phyloP scores from a whole-genome alignment of 225 moss, liverwort and hornwort species.

The Rhytidiadelphus loreus region DNA sequence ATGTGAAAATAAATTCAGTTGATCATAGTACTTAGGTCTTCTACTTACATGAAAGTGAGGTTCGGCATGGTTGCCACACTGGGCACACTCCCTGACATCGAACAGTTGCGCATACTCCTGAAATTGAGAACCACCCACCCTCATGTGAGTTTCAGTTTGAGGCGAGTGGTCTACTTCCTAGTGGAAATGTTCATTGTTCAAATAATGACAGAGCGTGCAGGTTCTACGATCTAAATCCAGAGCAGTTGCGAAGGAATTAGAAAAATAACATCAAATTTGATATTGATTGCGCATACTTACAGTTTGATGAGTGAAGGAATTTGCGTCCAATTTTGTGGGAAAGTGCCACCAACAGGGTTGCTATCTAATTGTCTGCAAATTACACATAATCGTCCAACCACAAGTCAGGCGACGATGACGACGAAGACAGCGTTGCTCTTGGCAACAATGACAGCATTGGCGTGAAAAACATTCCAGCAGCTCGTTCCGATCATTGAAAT shows the following conservation, averaged over 20 bases:
- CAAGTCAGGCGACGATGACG: neutral
- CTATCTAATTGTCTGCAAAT: conserved; percentile 59
- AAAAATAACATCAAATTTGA: neutral
- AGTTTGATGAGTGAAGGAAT: conserved; percentile 39
- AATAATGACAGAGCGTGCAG: neutral
- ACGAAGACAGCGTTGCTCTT: neutral
- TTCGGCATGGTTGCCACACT: conserved; percentile 4
- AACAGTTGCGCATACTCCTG: conserved; percentile 47
- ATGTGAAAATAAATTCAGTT: neutral
- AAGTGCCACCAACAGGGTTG: conserved; percentile 28
- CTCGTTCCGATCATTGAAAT: neutral
- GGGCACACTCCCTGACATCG: conserved; percentile 4
- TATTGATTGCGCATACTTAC: conserved; percentile 25
- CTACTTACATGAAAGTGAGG: conserved; percentile 35
- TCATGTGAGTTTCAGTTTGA: neutral
- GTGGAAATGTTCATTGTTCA: neutral
- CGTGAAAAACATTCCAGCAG: neutral
- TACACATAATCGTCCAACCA: neutral
- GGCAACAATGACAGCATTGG: neutral
- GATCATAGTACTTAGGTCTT: neutral
- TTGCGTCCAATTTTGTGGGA: conserved; percentile 27
- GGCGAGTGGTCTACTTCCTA: neutral
- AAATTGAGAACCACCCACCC: neutral
- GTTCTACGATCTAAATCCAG: neutral
- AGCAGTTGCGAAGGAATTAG: neutral